These are phyloP conservation scores for Dovyalis caffra DNA, from an alignment of 345 rosid species.

Conservation along the genomic window DNA sequence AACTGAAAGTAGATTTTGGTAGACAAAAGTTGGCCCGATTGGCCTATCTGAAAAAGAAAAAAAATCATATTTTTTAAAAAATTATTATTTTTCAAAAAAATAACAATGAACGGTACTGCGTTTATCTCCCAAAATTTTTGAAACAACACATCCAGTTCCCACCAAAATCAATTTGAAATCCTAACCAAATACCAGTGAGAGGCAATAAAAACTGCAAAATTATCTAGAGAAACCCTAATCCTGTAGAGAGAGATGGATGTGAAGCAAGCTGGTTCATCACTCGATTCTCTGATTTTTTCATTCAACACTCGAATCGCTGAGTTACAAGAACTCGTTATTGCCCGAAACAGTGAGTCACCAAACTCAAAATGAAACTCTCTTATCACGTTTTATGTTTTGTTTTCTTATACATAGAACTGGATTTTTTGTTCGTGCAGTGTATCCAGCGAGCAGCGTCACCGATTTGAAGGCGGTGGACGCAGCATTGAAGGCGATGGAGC, in stretches of 20 bases:
- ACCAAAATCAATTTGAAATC: background rate
- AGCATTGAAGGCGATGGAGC: constrained; percentile 76
- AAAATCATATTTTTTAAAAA: no score
- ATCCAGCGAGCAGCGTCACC: constrained; percentile 62
- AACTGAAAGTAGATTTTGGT: no score
- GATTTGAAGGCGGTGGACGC: constrained; percentile 71
- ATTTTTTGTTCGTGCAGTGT: constrained; percentile 42
- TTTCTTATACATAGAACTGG: background rate
- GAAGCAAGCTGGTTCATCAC: constrained; percentile 63
- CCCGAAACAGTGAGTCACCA: constrained; percentile 69
- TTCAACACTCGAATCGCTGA: constrained; percentile 70
- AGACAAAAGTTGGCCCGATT: no score
- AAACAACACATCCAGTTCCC: no score
- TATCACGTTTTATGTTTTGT: background rate
- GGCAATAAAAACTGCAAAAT: no score
- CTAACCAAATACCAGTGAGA: background rate
- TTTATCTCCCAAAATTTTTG: no score
- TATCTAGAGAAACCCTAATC: background rate
- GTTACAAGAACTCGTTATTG: constrained; percentile 88
- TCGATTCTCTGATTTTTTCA: constrained; percentile 62
- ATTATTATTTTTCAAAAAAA: no score
- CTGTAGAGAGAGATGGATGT: constrained; percentile 42
- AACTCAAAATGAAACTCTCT: background rate
- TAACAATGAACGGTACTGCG: no score
- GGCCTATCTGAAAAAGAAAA: no score